Evolutionary conservation across 2,329 filamentous ascomycete genomes (phyloP).

Genomic region (Pseudogymnoascus verrucosus): DNA sequence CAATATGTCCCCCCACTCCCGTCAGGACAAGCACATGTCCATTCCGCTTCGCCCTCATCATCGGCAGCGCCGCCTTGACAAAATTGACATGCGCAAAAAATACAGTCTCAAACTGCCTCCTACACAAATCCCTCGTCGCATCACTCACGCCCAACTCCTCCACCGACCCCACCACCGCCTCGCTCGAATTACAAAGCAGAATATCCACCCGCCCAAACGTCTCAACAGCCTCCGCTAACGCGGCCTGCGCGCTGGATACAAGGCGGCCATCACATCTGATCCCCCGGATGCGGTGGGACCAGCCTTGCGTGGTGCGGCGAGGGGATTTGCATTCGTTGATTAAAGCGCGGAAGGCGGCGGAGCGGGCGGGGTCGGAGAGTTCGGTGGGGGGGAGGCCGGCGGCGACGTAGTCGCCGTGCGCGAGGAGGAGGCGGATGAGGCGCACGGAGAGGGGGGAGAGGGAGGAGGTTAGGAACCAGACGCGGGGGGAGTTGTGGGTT

Average conservation of each 20-base stretch:
- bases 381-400: slow-evolving; percentile 73
- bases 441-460: slow-evolving; percentile 79
- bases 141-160: slow-evolving; percentile 75
- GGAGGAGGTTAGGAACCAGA: slow-evolving; percentile 87
- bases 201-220: slow-evolving; percentile 86
- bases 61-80: slow-evolving; percentile 78
- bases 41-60: slow-evolving; percentile 69
- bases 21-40: slow-evolving; percentile 88
- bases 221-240: slow-evolving; percentile 77
- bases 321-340: slow-evolving; percentile 59
- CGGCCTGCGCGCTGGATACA: slow-evolving; percentile 55
- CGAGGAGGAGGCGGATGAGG: slow-evolving; percentile 70
- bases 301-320: slow-evolving; percentile 62
- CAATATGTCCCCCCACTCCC: slow-evolving; percentile 85
- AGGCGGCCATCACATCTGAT: slow-evolving; percentile 55
- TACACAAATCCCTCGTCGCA: slow-evolving; percentile 68
- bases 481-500: slow-evolving; percentile 67
- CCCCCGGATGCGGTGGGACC: slow-evolving; percentile 67
- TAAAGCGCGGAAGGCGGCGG: slow-evolving; percentile 71
- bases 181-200: slow-evolving; percentile 78
- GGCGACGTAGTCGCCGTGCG: slow-evolving; percentile 87
- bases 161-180: slow-evolving; percentile 83
- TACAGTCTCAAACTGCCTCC: slow-evolving; percentile 87
- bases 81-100: slow-evolving; percentile 96
- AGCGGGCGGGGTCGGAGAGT: slow-evolving; percentile 68